phyloP scores from a whole-genome alignment of 495 filamentous ascomycete genomes.

The Apodospora peruviana region DNA sequence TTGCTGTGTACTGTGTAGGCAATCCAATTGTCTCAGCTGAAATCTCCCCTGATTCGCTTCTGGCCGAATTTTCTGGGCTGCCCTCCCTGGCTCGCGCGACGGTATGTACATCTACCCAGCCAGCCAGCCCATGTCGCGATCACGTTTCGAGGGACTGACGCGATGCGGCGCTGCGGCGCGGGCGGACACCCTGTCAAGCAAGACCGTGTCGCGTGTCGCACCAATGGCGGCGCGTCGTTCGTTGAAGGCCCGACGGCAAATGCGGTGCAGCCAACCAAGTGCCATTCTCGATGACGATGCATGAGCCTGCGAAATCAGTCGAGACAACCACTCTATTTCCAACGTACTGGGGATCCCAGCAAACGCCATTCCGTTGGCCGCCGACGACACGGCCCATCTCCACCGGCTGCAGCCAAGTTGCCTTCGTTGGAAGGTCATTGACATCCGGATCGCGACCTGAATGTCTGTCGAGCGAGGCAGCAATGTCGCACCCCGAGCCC shows the following conservation, averaged over 20 bases:
- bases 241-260: constrained; percentile 5
- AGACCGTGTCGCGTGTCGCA: constrained; percentile 18
- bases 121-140: neutral
- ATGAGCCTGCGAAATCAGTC: constrained; percentile 8
- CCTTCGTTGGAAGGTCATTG: no score
- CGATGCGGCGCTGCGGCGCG: constrained; percentile 16
- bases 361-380: constrained; percentile 10
- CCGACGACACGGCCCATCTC: constrained; percentile 13
- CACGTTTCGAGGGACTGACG: constrained; percentile 13
- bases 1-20: no score
- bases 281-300: neutral
- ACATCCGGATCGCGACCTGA: neutral
- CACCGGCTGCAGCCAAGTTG: constrained; percentile 8
- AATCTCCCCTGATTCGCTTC: no score
- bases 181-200: constrained; percentile 4
- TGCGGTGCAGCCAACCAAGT: constrained; percentile 2
- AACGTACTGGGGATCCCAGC: constrained; percentile 14
- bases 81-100: no score
- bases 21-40: no score
- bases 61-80: no score
- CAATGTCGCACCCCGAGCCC: neutral
- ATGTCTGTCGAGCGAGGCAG: neutral
- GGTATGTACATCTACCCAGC: no score
- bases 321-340: constrained; percentile 16
- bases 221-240: constrained; percentile 21